These are phyloP conservation scores for Martiniozyma abietophila DNA, from an alignment of 805 yeast genomes.

Conservation along the genomic window DNA sequence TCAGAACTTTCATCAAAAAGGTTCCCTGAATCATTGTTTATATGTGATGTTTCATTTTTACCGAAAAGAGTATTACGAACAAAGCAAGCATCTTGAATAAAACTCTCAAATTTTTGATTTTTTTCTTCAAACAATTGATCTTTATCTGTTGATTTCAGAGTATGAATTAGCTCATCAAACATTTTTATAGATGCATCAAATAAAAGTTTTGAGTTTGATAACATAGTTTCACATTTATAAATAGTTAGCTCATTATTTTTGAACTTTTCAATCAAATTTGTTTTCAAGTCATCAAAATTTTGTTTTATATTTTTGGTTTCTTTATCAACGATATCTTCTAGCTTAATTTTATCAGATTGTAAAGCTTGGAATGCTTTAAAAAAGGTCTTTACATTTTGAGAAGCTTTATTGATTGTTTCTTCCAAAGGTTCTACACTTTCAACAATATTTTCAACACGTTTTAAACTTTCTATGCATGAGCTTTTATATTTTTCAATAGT, in stretches of 20 bases:
- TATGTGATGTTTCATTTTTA: no score
- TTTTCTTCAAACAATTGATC: no score
- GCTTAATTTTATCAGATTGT: conserved; percentile 4
- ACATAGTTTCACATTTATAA: conserved; percentile 20
- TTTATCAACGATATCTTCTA: background rate
- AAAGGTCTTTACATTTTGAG: background rate
- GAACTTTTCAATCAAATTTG: conserved; percentile 9
- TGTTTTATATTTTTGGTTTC: background rate
- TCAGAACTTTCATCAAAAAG: background rate
- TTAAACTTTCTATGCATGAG: no score
- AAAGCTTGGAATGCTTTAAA: background rate
- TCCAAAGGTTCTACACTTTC: background rate
- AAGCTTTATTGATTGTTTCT: background rate
- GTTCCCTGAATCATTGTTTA: no score
- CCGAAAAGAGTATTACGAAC: no score
- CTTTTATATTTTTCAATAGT: no score
- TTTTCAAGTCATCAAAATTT: background rate
- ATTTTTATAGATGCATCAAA: conserved; percentile 23
- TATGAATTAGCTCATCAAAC: conserved; percentile 19
- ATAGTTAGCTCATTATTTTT: conserved; percentile 17
- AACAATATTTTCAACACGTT: background rate
- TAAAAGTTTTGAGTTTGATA: conserved; percentile 19
- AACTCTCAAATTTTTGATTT: no score
- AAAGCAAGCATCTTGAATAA: no score
- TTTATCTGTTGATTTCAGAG: no score